A percentile compares a stretch with the other conserved stretches of the same genome.
phyloP scores from a whole-genome alignment of 768 basidiomycete genomes.

The Hypholoma sublateritium region DNA sequence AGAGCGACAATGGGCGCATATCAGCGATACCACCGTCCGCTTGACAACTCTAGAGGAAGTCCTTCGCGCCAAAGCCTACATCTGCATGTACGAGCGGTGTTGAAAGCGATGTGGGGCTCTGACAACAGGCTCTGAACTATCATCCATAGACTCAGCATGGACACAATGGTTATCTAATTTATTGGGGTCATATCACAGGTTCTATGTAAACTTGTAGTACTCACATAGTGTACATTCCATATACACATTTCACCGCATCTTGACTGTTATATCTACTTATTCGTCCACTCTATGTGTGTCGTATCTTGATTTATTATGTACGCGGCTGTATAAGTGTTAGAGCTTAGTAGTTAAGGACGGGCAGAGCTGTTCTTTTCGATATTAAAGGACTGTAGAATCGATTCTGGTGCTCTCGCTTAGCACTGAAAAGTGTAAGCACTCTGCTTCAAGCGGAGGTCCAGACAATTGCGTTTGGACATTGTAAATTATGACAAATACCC shows the following conservation, averaged over 20 bases:
- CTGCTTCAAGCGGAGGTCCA: no score
- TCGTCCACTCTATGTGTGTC: no score
- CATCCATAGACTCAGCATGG: neutral
- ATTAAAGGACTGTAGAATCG: no score
- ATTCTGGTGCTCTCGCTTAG: no score
- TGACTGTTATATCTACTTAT: no score
- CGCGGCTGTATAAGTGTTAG: no score
- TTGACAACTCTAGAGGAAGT: conserved; percentile 85
- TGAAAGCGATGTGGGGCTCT: conserved; percentile 21
- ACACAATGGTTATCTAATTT: neutral
- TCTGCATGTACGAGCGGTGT: conserved; percentile 89
- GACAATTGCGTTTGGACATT: no score
- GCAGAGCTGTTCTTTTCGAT: no score
- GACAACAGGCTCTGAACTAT: neutral
- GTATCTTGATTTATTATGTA: neutral
- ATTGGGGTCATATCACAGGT: neutral
- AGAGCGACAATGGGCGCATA: conserved; percentile 82
- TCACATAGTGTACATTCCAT: neutral
- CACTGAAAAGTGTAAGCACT: no score
- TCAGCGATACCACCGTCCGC: conserved; percentile 88
- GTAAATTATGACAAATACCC: no score
- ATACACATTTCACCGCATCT: neutral
- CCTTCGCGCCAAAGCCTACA: conserved; percentile 86
- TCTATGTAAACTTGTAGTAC: neutral
- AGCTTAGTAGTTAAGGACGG: no score